Evolutionary conservation across 495 filamentous ascomycete species (phyloP).

Genomic region (Astrocystis sublimbata): DNA sequence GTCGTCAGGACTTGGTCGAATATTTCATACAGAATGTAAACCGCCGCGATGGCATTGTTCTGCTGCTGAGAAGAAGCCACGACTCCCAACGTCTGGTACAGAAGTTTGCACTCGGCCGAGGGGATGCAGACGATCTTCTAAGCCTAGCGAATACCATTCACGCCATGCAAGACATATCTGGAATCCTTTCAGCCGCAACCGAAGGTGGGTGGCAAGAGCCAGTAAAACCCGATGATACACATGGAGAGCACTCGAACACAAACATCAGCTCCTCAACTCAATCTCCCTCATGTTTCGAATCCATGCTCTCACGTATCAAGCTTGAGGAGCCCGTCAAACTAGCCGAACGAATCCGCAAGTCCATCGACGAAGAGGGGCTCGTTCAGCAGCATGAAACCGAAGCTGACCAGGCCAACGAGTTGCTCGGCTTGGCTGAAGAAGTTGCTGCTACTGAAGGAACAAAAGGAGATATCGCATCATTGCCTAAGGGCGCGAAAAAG

Average conservation of each 20-base stretch:
- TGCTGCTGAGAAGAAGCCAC: conserved; percentile 71
- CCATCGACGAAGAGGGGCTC: conserved; percentile 94
- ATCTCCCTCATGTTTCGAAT: conserved; percentile 42
- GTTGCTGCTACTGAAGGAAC: conserved; percentile 62
- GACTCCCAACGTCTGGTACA: conserved; percentile 90
- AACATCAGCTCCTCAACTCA: background rate
- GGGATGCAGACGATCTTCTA: conserved; percentile 92
- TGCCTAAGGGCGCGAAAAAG: conserved; percentile 47
- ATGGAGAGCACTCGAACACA: background rate
- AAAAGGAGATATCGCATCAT: conserved; percentile 38
- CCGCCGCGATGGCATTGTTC: conserved; percentile 65
- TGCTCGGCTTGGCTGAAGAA: conserved; percentile 67
- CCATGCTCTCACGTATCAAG: conserved; percentile 62
- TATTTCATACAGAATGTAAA: conserved; percentile 62
- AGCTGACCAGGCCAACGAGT: conserved; percentile 66
- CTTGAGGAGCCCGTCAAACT: conserved; percentile 69
- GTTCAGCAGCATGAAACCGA: conserved; percentile 74
- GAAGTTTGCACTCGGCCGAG: conserved; percentile 86
- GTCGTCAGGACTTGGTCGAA: conserved; percentile 79
- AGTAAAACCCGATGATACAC: background rate
- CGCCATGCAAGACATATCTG: conserved; percentile 69
- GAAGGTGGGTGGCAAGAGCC: background rate
- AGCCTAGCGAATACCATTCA: conserved; percentile 78
- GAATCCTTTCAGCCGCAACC: conserved; percentile 26
- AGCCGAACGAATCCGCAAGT: conserved; percentile 65